Conservation (phyloP, 106 monocot species). For the Agapanthus africanus region DNA sequence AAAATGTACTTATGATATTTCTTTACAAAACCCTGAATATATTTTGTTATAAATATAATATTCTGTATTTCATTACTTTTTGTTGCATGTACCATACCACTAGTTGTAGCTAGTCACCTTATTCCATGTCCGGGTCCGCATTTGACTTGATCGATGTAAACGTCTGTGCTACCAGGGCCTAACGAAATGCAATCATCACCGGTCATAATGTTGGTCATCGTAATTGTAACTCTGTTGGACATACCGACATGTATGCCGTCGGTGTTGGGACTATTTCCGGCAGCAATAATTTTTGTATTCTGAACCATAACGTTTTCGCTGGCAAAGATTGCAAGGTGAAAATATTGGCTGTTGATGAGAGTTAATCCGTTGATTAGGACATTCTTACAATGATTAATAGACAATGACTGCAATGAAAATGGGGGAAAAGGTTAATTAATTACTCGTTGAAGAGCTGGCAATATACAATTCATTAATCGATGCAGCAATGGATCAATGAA, state of each 20-base stretch:
- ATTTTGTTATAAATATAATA: no score
- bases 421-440: background rate
- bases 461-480: no score
- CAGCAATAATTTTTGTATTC: constrained; percentile 6
- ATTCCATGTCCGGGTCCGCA: constrained; percentile 25
- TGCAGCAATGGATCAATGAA: no score
- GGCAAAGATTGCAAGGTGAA: constrained; percentile 12
- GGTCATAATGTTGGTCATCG: background rate
- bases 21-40: no score
- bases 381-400: background rate
- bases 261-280: constrained; percentile 20
- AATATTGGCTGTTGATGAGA: constrained; percentile 12
- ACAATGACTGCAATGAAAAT: constrained; percentile 9
- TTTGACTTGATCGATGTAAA: background rate
- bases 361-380: constrained; percentile 13
- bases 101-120: constrained; percentile 7
- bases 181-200: constrained; percentile 26
- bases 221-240: constrained; percentile 6
- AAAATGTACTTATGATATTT: no score
- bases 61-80: no score
- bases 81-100: no score
- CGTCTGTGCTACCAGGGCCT: constrained; percentile 13
- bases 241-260: constrained; percentile 22
- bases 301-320: background rate
- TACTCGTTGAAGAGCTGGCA: no score